Evolutionary conservation across 2,329 filamentous ascomycete genomes (phyloP), one percentile per base, ranked within the genome.

Genomic region (Exophiala aquamarina): DNA sequence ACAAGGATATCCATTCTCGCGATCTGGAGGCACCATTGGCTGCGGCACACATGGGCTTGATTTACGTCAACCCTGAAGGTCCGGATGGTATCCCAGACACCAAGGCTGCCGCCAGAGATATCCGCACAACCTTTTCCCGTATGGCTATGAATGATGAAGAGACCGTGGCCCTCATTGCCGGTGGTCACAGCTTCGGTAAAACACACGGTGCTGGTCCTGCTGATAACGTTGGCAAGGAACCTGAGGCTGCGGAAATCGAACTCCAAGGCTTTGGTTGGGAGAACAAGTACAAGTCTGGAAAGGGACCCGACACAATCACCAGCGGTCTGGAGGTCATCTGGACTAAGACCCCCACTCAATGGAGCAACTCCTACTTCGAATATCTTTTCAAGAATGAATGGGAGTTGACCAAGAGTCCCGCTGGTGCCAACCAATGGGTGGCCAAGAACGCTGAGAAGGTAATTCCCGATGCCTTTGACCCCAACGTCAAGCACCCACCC

Each of bases 61-160:
- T 91, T 65, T 91, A 91, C 65, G 86, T 89, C 52, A 89, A 91
- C 71, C 86, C 87, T 2, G 84, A 89, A 66, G 86, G 87, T 6
- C 87, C 87, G 20, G 82, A 89, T 58, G 85, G 81, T 50, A 78
- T 78, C 45, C 83, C 85, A 3, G 85, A 90, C 62, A 83, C 85
- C 15, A 66, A 83, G 32, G 83, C 83, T 11, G 77, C 87, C 2
- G 87, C 81, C 33, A 69, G 76, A 47, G 87, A 91, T 60, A 90
- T 90, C 63, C 84, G 85, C 55, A 77, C 74, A 49, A 88, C 87
- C 14, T 91, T 90, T 59, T 76, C 75, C 54, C 85, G 86, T 65
- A 90, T 91, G 86, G 86, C 82, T 52, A 90, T 91, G 87, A 82
- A 87, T 63, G 85, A 90, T 63, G 82, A 87, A 69, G 87, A 91